Evolutionary conservation across 2,329 filamentous ascomycete species (phyloP).

Genomic region (Purpureocillium lavendulum): DNA sequence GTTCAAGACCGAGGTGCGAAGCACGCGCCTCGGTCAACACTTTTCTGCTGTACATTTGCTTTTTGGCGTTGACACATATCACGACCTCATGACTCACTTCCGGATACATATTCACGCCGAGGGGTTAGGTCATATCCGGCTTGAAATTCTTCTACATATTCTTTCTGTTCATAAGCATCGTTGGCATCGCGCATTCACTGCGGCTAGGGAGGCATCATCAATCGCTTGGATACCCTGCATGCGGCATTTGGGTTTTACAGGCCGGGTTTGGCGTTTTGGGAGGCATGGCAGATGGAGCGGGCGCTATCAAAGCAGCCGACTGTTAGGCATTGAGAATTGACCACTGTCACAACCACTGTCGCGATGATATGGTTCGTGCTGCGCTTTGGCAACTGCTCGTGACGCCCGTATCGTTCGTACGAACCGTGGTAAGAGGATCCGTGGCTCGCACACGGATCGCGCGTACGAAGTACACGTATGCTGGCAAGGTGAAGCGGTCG

Average conservation of each 20-base stretch:
- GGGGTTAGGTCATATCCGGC: background rate
- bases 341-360: no score
- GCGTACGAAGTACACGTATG: no score
- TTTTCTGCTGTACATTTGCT: background rate
- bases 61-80: background rate
- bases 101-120: background rate
- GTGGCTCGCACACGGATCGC: no score
- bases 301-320: no score
- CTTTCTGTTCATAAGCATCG: constrained; percentile 4
- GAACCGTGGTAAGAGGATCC: no score
- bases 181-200: constrained; percentile 4
- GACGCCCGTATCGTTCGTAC: no score
- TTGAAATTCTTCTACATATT: constrained; percentile 7
- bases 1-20: no score
- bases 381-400: no score
- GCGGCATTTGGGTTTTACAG: constrained; percentile 16
- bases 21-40: background rate
- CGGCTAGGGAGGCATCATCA: constrained; percentile 9
- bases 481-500: no score
- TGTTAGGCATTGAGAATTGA: no score
- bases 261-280: constrained; percentile 17
- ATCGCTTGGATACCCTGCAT: constrained; percentile 24
- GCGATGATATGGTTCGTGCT: no score
- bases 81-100: constrained; percentile 4
- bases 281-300: constrained; percentile 5